Base-by-base conservation (phyloP, 2,329 filamentous ascomycete species). In the Fusarium circinatum region DNA sequence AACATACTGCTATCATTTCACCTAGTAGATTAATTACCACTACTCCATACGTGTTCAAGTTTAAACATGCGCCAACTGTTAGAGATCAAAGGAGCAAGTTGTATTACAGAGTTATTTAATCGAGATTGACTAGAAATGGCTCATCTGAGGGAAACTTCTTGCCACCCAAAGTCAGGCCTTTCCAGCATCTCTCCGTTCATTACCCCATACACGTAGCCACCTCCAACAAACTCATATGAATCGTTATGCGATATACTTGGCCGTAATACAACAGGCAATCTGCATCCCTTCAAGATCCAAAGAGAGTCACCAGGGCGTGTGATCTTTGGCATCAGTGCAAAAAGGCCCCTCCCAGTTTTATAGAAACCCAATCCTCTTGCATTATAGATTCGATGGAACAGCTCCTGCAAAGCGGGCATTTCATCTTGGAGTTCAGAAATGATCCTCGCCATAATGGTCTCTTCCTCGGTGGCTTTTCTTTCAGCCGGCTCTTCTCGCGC, bases 381-480 rank as follows among this genome's bases (percentile, higher is more conserved):
- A 3, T 8, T 9, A 6, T n/a, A 13, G 6, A 65, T 3, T 3
- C 44, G 22, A 6, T 17, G 1, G 20, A 28, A 30, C 0, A 70
- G 12, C 0, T 13, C 18, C 3, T 9, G 8, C 6, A 52, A 3
- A 11, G 26, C 3, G 1, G 11, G 2, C 1, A 18, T 6, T 3
- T 42, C 24, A 5, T 36, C 22, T 22, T 8, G 0, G 0, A 55
- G 34, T 3, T 0, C 13, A 3, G 7, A 26, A 10, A 7, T 3
- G 1, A 60, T 34, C 9, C 15, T 58, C 8, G 6, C 3, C n/a
- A 3, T 6, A 11, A 48, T 17, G 0, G 18, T 22, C 10, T 47
- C 20, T 10, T 15, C 38, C n/a, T 12, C 7, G 3, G 1, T 17
- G 14, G 3, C 3, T 10, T 22, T 9, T 22, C 0, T 11, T 0